Evolutionary conservation across 106 monocot species (phyloP), one percentile per base, ranked within the genome.

Genomic region (Apostasia shenzhenica): DNA sequence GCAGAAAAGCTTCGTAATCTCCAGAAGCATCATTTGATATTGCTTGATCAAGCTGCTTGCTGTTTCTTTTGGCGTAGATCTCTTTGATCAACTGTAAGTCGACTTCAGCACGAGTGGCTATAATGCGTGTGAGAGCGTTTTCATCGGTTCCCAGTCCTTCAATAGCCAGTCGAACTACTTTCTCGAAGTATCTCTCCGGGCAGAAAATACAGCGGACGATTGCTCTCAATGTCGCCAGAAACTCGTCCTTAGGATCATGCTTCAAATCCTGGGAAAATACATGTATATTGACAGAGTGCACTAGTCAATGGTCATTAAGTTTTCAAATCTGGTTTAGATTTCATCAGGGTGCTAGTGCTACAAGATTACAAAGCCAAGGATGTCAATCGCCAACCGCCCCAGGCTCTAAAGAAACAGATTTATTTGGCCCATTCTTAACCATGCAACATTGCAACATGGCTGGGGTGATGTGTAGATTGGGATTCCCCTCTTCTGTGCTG

Each of bases 101-200:
- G 39, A 78, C 89, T 71, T 93, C 86, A 6, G 93, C 89, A 2
- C 89, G 83, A 37, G 89, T 84, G 41, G 68, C 66, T 48, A 94
- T 78, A 12, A 87, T 75, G n/a, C 89, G 76, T 56, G 93, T 76
- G 0, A 94, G 84, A 6, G 82, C 81, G 45, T 69, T 75, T 73
- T 90, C 93, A 2, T 94, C 93, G 0, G 86, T 94, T 54, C 89
- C 93, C 68, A 76, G 54, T 73, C 73, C 78, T 70, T 73, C 82
- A 66, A 90, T 65, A 3, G 89, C 79, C 37, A 74, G 73, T 11
- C 93, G 73, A 8, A 87, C 57, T 0, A 78, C 82, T 68, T 90
- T 82, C 82, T 94, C 89, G 12, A 86, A 78, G 75, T 94, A 90
- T 14, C 67, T 75, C 10, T 86, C 78, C 26, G 89, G 89, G 64